These are phyloP conservation scores for Alloteropsis angusta DNA, from an alignment of 202 grass and related monocot genomes.

Conservation along the genomic window DNA sequence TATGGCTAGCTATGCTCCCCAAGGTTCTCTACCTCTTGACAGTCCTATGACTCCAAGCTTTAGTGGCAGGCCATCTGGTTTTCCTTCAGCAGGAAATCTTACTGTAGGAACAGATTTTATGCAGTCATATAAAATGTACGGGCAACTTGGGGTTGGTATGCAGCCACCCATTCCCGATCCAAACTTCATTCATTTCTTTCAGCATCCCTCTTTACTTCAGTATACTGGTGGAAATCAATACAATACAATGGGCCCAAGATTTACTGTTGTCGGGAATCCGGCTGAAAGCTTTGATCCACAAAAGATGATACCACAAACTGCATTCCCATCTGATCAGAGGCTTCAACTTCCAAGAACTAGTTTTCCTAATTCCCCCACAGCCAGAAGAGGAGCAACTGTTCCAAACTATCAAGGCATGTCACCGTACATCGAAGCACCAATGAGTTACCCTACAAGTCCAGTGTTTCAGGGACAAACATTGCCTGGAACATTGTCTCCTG, in stretches of 20 bases:
- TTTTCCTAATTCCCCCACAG: slow-evolving; percentile 33
- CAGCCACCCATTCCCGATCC: slow-evolving; percentile 64
- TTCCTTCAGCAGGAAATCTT: slow-evolving; percentile 41
- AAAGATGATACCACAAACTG: slow-evolving; percentile 33
- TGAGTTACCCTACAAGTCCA: slow-evolving; percentile 47
- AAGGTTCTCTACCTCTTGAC: slow-evolving; percentile 38
- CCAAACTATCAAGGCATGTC: slow-evolving; percentile 45
- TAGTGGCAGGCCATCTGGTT: slow-evolving; percentile 48
- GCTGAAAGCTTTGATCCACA: slow-evolving; percentile 52
- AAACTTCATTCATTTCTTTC: slow-evolving; percentile 54
- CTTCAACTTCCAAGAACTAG: slow-evolving; percentile 35
- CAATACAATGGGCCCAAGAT: slow-evolving; percentile 50
- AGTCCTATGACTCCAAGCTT: slow-evolving; percentile 55
- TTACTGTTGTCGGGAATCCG: slow-evolving; percentile 35
- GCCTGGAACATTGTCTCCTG: slow-evolving; percentile 37
- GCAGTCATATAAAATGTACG: slow-evolving; percentile 74
- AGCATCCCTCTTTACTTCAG: slow-evolving; percentile 49
- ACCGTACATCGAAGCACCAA: slow-evolving; percentile 29
- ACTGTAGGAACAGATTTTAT: slow-evolving; percentile 43
- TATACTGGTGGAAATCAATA: slow-evolving; percentile 59
- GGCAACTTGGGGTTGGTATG: slow-evolving; percentile 56
- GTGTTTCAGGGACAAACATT: slow-evolving; percentile 47
- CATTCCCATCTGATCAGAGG: slow-evolving; percentile 54
- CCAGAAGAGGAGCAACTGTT: slow-evolving; percentile 31
- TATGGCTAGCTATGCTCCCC: slow-evolving; percentile 51